phyloP scores from a whole-genome alignment of 2,329 filamentous ascomycete species.

The Nannizzia gypsea region DNA sequence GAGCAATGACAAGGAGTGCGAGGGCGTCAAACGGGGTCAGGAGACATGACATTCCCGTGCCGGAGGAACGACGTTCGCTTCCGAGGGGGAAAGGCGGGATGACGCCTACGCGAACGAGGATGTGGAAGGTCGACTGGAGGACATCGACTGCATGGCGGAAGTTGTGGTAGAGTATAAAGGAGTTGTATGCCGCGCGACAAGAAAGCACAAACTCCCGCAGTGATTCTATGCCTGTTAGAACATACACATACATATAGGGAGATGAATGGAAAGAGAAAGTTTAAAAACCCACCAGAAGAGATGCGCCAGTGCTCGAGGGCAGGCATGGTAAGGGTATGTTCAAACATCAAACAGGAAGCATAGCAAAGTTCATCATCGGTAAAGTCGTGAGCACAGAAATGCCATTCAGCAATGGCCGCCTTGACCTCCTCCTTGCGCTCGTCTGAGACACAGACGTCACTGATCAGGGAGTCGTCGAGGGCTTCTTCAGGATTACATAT shows the following conservation, averaged over 20 bases:
- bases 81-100: slow-evolving; percentile 54
- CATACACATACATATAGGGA: slow-evolving; percentile 9
- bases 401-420: slow-evolving; percentile 62
- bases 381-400: slow-evolving; percentile 81
- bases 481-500: slow-evolving; percentile 63
- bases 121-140: slow-evolving; percentile 82
- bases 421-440: slow-evolving; percentile 56
- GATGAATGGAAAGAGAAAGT: slow-evolving; percentile 6
- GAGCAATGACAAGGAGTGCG: slow-evolving; percentile 84
- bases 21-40: slow-evolving; percentile 80
- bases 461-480: slow-evolving; percentile 50
- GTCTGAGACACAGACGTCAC: slow-evolving; percentile 55
- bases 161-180: slow-evolving; percentile 94
- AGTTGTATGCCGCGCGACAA: slow-evolving; percentile 88
- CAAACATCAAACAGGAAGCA: slow-evolving; percentile 75
- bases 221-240: slow-evolving; percentile 46
- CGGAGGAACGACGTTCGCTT: slow-evolving; percentile 21
- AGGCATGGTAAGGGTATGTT: slow-evolving; percentile 71
- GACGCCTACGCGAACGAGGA: slow-evolving; percentile 68
- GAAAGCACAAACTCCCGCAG: slow-evolving; percentile 76
- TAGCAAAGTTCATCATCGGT: slow-evolving; percentile 82
- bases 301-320: slow-evolving; percentile 73
- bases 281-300: slow-evolving; percentile 54
- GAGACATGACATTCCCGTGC: slow-evolving; percentile 59
- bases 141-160: slow-evolving; percentile 97